Evolutionary conservation across 148 eudicot species (phyloP).

Genomic region (Beta vulgaris): DNA sequence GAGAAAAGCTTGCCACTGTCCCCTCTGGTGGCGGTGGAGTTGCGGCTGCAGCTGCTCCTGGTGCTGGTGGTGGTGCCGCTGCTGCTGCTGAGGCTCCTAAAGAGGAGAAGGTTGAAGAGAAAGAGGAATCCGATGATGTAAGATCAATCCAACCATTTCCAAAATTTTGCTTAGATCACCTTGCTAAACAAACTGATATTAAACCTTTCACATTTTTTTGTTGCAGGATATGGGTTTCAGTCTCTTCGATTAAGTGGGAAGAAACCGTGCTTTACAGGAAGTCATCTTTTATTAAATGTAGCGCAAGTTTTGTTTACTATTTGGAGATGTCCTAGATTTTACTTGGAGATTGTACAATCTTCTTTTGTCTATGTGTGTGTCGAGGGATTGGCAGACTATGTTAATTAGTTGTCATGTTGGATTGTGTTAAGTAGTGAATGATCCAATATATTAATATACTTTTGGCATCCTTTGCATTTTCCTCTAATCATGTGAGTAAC

Average conservation of each 20-base stretch:
- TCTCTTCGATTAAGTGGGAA: conserved; percentile 63
- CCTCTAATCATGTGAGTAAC: background rate
- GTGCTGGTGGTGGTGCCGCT: conserved; percentile 46
- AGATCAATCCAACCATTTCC: conserved; percentile 9
- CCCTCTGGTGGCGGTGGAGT: conserved; percentile 80
- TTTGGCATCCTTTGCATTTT: background rate
- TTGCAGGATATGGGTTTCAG: conserved; percentile 92
- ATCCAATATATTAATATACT: conserved; percentile 18
- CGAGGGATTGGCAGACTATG: conserved; percentile 24
- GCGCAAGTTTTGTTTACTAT: conserved; percentile 18
- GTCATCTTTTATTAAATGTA: background rate
- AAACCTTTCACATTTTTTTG: background rate
- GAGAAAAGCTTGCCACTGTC: conserved; percentile 85
- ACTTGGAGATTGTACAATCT: background rate
- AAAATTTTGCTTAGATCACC: background rate
- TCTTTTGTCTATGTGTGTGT: background rate
- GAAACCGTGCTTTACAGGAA: conserved; percentile 1
- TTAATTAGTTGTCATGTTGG: conserved; percentile 24
- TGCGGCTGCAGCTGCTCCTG: conserved; percentile 51
- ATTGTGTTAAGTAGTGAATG: conserved; percentile 13
- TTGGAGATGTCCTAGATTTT: conserved; percentile 13
- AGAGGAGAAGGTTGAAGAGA: conserved; percentile 84
- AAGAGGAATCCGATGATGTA: conserved; percentile 85
- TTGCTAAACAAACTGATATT: background rate
- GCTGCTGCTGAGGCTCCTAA: conserved; percentile 68